Conservation (phyloP, 2,329 filamentous ascomycete species). For the Calonectria crousiana region DNA sequence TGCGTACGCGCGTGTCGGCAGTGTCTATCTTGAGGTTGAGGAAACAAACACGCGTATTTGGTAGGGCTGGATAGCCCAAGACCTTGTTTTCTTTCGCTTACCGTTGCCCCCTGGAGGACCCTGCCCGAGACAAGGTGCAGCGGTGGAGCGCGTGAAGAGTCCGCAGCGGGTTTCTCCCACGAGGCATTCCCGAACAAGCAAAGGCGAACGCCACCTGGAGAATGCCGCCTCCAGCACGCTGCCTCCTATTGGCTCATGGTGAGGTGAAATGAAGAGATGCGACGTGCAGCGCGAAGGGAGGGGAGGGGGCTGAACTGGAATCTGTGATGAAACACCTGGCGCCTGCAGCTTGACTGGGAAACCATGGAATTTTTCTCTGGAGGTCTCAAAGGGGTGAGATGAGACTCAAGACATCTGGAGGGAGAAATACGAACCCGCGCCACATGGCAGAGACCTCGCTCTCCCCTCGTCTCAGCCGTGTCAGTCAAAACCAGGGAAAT, state of each 20-base stretch:
- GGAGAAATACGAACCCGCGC: background rate
- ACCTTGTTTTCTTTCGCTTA: conserved; percentile 4
- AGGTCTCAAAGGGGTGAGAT: background rate
- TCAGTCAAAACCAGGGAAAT: background rate
- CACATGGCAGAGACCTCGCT: background rate
- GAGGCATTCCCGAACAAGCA: conserved; percentile 30
- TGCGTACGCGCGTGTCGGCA: background rate
- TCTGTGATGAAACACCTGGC: conserved; percentile 17
- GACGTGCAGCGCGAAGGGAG: conserved; percentile 6
- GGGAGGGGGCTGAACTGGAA: background rate
- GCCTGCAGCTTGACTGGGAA: conserved; percentile 10
- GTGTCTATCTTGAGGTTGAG: background rate
- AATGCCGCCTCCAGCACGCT: conserved; percentile 19
- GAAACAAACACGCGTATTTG: background rate
- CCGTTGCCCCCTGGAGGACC: background rate
- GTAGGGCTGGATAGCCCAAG: background rate
- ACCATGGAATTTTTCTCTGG: background rate
- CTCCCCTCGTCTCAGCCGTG: background rate
- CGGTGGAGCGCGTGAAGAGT: background rate
- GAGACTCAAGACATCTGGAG: background rate
- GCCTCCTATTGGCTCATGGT: conserved; percentile 32
- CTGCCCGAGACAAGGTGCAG: background rate
- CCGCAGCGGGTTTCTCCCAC: background rate
- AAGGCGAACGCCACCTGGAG: conserved; percentile 33
- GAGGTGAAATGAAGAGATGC: conserved; percentile 33